Evolutionary conservation across 148 eudicot genomes (phyloP).

Genomic region (Camellia sinensis): DNA sequence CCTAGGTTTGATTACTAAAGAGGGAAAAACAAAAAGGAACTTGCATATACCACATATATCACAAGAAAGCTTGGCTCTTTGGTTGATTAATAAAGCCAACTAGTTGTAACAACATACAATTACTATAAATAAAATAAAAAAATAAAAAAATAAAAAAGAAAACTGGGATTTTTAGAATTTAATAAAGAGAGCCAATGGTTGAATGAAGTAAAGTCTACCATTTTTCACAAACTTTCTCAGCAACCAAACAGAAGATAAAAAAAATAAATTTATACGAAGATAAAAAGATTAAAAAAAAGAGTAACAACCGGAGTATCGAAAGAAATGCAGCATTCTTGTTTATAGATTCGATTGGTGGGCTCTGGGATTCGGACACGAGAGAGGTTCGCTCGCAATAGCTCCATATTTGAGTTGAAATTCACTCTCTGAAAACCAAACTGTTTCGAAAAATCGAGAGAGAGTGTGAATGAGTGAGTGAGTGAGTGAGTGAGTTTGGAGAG

Average conservation of each 20-base stretch:
- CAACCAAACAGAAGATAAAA: slow-evolving; percentile 11
- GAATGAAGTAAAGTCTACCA: background rate
- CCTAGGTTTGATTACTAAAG: background rate
- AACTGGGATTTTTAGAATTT: background rate
- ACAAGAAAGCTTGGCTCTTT: background rate
- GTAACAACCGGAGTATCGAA: slow-evolving; percentile 75
- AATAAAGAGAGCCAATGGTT: background rate
- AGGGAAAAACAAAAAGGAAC: background rate
- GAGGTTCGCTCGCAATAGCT: slow-evolving; percentile 74
- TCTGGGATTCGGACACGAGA: slow-evolving; percentile 87
- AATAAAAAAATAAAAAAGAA: background rate
- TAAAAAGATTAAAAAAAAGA: background rate
- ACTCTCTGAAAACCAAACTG: background rate
- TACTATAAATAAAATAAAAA: background rate
- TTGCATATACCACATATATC: no score
- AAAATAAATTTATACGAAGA: background rate
- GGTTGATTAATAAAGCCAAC: background rate
- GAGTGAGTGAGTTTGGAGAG: background rate
- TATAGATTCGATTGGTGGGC: slow-evolving; percentile 91
- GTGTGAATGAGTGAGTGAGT: no score
- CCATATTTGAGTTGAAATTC: slow-evolving; percentile 39
- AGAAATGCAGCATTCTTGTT: slow-evolving; percentile 91
- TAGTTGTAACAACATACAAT: background rate
- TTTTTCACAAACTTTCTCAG: background rate
- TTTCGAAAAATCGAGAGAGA: background rate